phyloP scores from a whole-genome alignment of 345 rosid species.

The Iberis pinnata region DNA sequence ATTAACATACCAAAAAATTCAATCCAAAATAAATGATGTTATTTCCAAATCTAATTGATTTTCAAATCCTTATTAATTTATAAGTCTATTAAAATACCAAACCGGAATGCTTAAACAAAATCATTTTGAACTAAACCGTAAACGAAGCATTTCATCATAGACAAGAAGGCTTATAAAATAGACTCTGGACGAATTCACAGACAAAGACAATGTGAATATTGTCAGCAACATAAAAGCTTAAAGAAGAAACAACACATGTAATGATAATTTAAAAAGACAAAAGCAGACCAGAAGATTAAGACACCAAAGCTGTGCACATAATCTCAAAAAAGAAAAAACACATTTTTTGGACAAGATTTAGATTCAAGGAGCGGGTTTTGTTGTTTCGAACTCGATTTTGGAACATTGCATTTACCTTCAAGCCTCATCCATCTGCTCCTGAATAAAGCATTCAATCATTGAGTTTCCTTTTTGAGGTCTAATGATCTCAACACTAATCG shows the following conservation, averaged over 20 bases:
- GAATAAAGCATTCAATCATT: slow-evolving; percentile 21
- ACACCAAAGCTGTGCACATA: slow-evolving; percentile 31
- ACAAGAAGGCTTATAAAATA: too few species aligned
- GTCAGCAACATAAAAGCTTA: background rate
- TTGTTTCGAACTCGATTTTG: slow-evolving; percentile 8
- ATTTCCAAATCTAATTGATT: too few species aligned
- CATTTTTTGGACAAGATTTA: slow-evolving; percentile 26
- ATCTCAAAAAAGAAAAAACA: slow-evolving; percentile 2
- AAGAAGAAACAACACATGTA: background rate
- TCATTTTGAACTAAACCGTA: too few species aligned
- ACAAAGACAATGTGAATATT: slow-evolving; percentile 8
- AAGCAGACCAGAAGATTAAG: slow-evolving; percentile 21
- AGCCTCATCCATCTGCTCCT: slow-evolving; percentile 52
- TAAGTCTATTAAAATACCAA: too few species aligned
- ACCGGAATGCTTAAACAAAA: too few species aligned
- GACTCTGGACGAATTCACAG: background rate
- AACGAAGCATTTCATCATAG: too few species aligned
- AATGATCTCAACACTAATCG: background rate
- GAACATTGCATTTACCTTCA: slow-evolving; percentile 23
- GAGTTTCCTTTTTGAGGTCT: background rate
- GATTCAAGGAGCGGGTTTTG: slow-evolving; percentile 9
- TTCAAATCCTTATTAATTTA: too few species aligned
- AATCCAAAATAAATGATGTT: too few species aligned
- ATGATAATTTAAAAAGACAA: background rate
- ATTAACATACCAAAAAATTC: too few species aligned